These are phyloP conservation scores for Aegilops sharonensis DNA, from an alignment of 176 grass and related monocot species.

Conservation along the genomic window DNA sequence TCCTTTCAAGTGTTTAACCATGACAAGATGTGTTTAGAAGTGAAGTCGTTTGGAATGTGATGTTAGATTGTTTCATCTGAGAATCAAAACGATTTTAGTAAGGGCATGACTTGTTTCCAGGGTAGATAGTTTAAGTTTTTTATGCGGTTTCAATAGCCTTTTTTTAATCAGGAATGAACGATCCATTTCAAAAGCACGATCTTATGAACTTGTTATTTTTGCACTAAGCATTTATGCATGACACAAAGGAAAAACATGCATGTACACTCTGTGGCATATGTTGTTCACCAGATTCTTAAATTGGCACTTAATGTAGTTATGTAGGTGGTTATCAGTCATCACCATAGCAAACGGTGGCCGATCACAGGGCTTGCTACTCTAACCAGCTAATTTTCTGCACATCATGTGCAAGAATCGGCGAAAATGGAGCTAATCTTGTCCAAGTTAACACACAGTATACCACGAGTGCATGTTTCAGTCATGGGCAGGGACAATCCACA, in stretches of 20 bases:
- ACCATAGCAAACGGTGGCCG: background rate
- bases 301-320: background rate
- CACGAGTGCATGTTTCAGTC: background rate
- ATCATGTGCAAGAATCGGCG: background rate
- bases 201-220: background rate
- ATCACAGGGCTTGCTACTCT: background rate
- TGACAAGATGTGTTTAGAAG: background rate
- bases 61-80: background rate
- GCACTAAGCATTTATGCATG: constrained; percentile 9
- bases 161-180: background rate
- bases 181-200: background rate
- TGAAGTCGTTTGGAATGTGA: background rate
- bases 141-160: background rate
- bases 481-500: background rate
- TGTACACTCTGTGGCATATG: background rate
- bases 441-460: background rate
- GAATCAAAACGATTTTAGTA: background rate
- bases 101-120: background rate
- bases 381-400: background rate
- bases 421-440: background rate
- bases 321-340: background rate
- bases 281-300: background rate
- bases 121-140: background rate
- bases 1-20: background rate
- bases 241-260: background rate